Percentiles rank a stretch among this genome's conserved stretches.
Evolutionary conservation across 2,329 filamentous ascomycete species (phyloP).

Genomic region (Ophiosphaerella herpotricha): DNA sequence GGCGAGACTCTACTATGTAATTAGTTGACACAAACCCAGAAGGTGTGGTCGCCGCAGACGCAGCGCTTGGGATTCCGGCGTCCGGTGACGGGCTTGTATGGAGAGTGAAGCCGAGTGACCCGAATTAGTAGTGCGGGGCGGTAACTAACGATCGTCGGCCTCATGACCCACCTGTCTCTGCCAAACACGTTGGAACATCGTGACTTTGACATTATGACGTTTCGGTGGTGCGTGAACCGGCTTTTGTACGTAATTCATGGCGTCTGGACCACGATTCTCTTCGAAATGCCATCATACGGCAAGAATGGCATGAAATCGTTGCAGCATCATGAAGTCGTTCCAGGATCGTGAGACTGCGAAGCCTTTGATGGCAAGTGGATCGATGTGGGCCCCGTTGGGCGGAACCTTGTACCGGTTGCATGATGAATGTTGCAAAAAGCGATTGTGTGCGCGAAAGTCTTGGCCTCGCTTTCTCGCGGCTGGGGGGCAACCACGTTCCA

Average conservation of each 20-base stretch:
- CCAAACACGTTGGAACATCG: slow-evolving; percentile 20
- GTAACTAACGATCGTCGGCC: slow-evolving; percentile 35
- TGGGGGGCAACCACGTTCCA: slow-evolving; percentile 13
- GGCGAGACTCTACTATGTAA: slow-evolving; percentile 1
- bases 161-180: slow-evolving; percentile 31
- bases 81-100: slow-evolving; percentile 5
- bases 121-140: slow-evolving; percentile 19
- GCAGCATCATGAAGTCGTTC: slow-evolving; percentile 3
- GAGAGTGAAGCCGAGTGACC: slow-evolving; percentile 24
- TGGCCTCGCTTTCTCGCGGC: slow-evolving; percentile 32
- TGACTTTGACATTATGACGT: slow-evolving; percentile 34
- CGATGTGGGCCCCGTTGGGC: slow-evolving; percentile 17
- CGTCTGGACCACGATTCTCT: slow-evolving; percentile 13
- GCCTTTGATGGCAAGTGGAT: slow-evolving; percentile 3
- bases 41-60: slow-evolving; percentile 16
- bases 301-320: slow-evolving; percentile 4
- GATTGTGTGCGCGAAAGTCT: slow-evolving; percentile 25
- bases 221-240: slow-evolving; percentile 12
- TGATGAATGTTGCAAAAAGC: slow-evolving; percentile 10
- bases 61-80: slow-evolving; percentile 15
- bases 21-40: slow-evolving; percentile 23
- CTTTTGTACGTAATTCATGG: slow-evolving; percentile 30
- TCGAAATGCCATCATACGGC: slow-evolving; percentile 27
- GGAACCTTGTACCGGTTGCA: slow-evolving; percentile 16
- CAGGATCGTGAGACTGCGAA: slow-evolving; percentile 3